These are phyloP conservation scores for Telfairia occidentalis DNA, from an alignment of 331 rosid species.

Conservation along the genomic window DNA sequence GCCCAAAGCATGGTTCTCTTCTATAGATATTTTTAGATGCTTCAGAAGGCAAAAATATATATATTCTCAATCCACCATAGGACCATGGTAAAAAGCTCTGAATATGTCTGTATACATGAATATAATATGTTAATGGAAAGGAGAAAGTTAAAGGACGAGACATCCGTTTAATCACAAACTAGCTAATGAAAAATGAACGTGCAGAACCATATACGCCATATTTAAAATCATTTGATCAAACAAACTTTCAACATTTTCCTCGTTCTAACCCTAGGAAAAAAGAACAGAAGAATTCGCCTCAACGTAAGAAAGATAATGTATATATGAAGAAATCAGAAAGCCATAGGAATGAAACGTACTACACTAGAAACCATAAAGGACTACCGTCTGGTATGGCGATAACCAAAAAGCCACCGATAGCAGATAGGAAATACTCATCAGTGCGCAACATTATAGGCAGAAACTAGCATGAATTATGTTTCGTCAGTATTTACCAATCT, in stretches of 20 bases:
- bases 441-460: not conserved
- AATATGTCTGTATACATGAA: not conserved
- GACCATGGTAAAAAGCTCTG: not conserved
- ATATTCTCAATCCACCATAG: not conserved
- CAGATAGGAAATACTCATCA: not conserved
- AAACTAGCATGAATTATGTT: not conserved
- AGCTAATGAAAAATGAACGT: not conserved
- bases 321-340: not conserved
- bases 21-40: not conserved
- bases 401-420: not conserved
- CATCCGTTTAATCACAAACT: not conserved
- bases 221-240: not conserved
- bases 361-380: not conserved
- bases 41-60: not conserved
- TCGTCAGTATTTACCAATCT: conserved; percentile 45
- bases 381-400: not conserved
- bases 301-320: not conserved
- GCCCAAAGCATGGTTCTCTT: not conserved
- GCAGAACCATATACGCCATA: not conserved
- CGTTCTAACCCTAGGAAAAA: not conserved
- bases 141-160: not conserved
- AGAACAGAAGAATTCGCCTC: not conserved
- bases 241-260: not conserved
- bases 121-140: not conserved
- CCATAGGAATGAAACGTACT: not conserved